A percentile compares a stretch with the other conserved stretches of the same genome.
These are phyloP conservation scores for Cystofilobasidium macerans DNA, from an alignment of 768 basidiomycete genomes.

Conservation along the genomic window DNA sequence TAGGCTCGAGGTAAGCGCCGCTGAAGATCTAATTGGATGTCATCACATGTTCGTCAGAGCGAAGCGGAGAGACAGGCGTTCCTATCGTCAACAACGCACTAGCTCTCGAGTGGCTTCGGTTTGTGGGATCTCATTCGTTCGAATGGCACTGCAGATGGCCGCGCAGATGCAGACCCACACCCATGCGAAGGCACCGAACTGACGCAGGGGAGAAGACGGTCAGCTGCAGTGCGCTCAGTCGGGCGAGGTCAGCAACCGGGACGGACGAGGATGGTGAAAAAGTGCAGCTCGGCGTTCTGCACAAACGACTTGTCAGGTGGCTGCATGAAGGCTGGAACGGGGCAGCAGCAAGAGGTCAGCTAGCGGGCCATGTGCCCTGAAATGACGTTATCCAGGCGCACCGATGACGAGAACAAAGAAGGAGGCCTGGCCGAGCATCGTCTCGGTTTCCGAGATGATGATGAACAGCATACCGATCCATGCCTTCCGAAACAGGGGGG, in stretches of 20 bases:
- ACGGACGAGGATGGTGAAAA: constrained; percentile 16
- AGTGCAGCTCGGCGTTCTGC: constrained; percentile 15
- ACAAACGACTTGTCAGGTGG: constrained; percentile 20
- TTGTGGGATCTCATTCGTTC: constrained; percentile 1
- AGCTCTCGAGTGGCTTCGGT: neutral
- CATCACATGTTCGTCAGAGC: too few relatives aligned
- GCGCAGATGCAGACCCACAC: constrained; percentile 18
- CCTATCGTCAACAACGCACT: too few relatives aligned
- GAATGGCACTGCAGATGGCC: constrained; percentile 15
- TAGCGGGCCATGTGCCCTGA: neutral
- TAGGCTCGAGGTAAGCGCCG: constrained; percentile 21
- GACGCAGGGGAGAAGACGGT: neutral
- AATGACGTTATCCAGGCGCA: neutral
- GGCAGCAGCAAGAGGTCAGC: neutral
- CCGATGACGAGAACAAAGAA: constrained; percentile 20
- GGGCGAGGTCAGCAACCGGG: neutral
- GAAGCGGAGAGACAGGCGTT: too few relatives aligned
- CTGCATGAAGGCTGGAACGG: neutral
- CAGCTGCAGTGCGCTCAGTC: neutral
- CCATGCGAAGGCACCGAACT: constrained; percentile 23
- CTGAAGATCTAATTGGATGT: constrained; percentile 14
- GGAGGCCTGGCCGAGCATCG: constrained; percentile 13
- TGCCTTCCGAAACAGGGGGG: neutral
- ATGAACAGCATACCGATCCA: constrained; percentile 23
- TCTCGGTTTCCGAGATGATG: constrained; percentile 5